A percentile compares a stretch with the other conserved stretches of the same genome.
These are phyloP conservation scores for Cercospora sp. DNA, from an alignment of 2,329 filamentous ascomycete species.

Conservation along the genomic window DNA sequence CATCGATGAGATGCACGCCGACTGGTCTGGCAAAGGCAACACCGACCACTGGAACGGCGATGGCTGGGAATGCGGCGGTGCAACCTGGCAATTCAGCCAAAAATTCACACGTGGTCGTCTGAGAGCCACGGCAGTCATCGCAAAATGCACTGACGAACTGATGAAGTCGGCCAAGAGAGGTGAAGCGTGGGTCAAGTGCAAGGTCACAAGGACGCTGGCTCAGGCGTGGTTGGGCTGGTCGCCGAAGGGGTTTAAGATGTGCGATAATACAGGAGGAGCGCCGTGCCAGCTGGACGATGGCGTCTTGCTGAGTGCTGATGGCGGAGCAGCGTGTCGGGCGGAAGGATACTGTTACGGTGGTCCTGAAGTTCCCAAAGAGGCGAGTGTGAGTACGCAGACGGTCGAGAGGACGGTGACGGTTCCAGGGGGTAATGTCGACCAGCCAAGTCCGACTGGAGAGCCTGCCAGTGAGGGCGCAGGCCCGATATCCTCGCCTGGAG, in stretches of 20 bases:
- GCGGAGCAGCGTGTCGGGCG: slow-evolving; percentile 1
- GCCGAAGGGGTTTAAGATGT: not conserved
- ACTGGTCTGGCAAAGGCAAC: not conserved
- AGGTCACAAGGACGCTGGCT: not conserved
- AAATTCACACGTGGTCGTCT: not conserved
- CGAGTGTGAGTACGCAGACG: not conserved
- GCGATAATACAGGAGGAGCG: not conserved
- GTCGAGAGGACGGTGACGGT: not conserved
- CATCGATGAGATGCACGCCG: not conserved
- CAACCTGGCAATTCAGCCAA: not conserved
- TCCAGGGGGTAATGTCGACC: not conserved
- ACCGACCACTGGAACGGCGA: not conserved
- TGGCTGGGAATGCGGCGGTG: not conserved
- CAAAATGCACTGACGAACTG: not conserved
- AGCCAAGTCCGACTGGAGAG: not conserved
- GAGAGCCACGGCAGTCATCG: not conserved
- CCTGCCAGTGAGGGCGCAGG: not conserved
- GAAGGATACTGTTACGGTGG: not conserved
- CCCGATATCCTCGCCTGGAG: not conserved
- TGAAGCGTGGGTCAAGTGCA: slow-evolving; percentile 7
- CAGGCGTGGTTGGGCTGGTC: slow-evolving; percentile 5
- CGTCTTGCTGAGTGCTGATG: not conserved
- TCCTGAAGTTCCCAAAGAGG: not conserved
- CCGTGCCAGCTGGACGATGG: slow-evolving; percentile 4
- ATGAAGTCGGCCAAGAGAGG: not conserved